Base-by-base conservation (phyloP, 495 filamentous ascomycete genomes). In the Staphylotrichum tortipilum region DNA sequence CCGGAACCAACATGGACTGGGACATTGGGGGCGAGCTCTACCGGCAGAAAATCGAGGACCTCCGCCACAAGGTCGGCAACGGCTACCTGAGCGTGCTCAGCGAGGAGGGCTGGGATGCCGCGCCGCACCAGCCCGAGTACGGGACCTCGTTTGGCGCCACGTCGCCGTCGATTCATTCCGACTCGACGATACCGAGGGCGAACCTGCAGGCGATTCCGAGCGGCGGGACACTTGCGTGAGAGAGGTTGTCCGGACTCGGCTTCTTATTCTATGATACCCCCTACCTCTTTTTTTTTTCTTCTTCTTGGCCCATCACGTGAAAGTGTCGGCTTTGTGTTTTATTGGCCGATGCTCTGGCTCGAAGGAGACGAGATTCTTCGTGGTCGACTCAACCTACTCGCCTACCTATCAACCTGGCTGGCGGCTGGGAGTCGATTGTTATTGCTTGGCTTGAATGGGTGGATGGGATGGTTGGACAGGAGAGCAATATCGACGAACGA, bases 71-170 rank as follows among this genome's bases (percentile, higher is more conserved):
- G 52, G 81, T 94, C 43, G 86, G 88, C 30, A 84, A 79, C 53
- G 82, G 80, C 41, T 98, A 94, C 78, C 75, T 96, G 26, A 88
- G 80, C 51, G 85, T 88, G 5, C 74, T 97, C 38, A 83, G 82
- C 49, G 92, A 95, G 54, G 84, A 88, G 59, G 73, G 76, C n/a
- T 78, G 76, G 75, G 73, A 78, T 55, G 43, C 64, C 8, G 45
- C 59, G 2, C 59, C 65, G 33, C 63, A 64, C 30, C 60, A 64
- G 17, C 44, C 65, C 14, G 59, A 64, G 6, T 72, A 67, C 1
- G 14, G 30, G 1, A 10, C 33, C 24, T 69, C 74, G 43, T 76
- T 72, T 47, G 65, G 65, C 36, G 57, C 69, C 31, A 33, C 69
- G 5, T 67, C 67, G 21, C 62, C 68, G 2, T 44, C 49, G 2